These are phyloP conservation scores for Populus hybrid DNA, from an alignment of 441 rosid species.

Conservation along the genomic window DNA sequence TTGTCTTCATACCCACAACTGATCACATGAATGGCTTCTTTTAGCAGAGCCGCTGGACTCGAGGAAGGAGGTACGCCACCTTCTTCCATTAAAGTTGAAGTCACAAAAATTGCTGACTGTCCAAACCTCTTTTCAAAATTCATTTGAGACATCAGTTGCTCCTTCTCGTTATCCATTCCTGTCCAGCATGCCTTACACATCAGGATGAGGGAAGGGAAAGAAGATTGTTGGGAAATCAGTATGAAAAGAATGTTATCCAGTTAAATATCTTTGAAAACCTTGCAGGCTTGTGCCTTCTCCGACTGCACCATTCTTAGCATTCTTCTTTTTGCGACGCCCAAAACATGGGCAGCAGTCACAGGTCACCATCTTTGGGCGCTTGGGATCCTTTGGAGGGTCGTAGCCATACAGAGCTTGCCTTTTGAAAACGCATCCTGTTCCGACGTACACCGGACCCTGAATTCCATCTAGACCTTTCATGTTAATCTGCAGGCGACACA, in stretches of 20 bases:
- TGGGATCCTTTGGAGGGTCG: slow-evolving; percentile 55
- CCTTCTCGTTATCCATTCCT: slow-evolving; percentile 75
- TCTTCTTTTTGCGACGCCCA: slow-evolving; percentile 68
- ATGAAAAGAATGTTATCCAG: background rate
- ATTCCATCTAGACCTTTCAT: slow-evolving; percentile 96
- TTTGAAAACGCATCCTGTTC: slow-evolving; percentile 84
- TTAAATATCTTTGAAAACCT: slow-evolving; percentile 38
- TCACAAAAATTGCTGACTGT: slow-evolving; percentile 75
- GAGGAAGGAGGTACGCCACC: slow-evolving; percentile 86
- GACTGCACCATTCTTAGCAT: slow-evolving; percentile 41
- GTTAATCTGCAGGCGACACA: slow-evolving; percentile 66
- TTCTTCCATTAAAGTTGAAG: slow-evolving; percentile 82
- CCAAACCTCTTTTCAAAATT: slow-evolving; percentile 93
- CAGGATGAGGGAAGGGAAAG: slow-evolving; percentile 15
- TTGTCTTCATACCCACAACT: slow-evolving; percentile 96
- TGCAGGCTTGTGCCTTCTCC: slow-evolving; percentile 49
- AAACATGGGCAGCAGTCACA: slow-evolving; percentile 97
- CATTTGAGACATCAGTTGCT: slow-evolving; percentile 70
- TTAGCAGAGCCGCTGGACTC: slow-evolving; percentile 69
- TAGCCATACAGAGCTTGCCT: slow-evolving; percentile 95
- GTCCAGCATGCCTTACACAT: background rate
- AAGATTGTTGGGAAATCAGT: slow-evolving; percentile 39
- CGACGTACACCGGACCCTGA: slow-evolving; percentile 93
- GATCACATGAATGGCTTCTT: slow-evolving; percentile 96
- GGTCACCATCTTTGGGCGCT: slow-evolving; percentile 89